These are phyloP conservation scores for Chalara sp. DNA, from an alignment of 2,329 filamentous ascomycete genomes.

Conservation along the genomic window DNA sequence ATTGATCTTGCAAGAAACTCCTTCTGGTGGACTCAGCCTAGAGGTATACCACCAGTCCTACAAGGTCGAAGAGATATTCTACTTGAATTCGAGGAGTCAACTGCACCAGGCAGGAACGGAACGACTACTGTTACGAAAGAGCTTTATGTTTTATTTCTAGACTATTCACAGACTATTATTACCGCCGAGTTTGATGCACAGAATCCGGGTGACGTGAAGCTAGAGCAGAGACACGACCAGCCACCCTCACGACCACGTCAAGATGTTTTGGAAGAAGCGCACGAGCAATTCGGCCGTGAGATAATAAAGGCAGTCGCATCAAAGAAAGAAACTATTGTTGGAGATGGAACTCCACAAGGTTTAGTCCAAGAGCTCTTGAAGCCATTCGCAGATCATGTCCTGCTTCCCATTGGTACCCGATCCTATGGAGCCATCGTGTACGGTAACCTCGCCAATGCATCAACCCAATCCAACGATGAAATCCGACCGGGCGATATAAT, in stretches of 20 bases:
- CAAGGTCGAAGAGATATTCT: slow-evolving; percentile 79
- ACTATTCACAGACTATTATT: slow-evolving; percentile 93
- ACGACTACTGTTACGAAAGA: slow-evolving; percentile 70
- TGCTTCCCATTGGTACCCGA: slow-evolving; percentile 79
- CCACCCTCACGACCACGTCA: slow-evolving; percentile 79
- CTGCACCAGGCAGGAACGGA: slow-evolving; percentile 60
- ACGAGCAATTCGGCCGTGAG: slow-evolving; percentile 71
- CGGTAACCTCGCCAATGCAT: slow-evolving; percentile 89
- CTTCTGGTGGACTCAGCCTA: slow-evolving; percentile 83
- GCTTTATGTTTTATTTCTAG: slow-evolving; percentile 82
- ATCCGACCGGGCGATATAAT: slow-evolving; percentile 92
- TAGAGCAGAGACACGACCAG: slow-evolving; percentile 82
- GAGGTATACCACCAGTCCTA: slow-evolving; percentile 72
- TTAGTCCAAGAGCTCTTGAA: slow-evolving; percentile 75
- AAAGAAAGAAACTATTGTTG: slow-evolving; percentile 75
- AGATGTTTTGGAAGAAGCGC: slow-evolving; percentile 85
- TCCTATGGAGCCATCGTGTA: slow-evolving; percentile 91
- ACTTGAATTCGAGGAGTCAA: slow-evolving; percentile 74
- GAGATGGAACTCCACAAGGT: slow-evolving; percentile 73
- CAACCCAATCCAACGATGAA: slow-evolving; percentile 82
- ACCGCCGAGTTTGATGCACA: slow-evolving; percentile 72
- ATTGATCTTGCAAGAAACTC: slow-evolving; percentile 69
- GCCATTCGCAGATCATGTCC: slow-evolving; percentile 59
- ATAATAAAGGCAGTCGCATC: slow-evolving; percentile 64
- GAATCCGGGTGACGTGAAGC: slow-evolving; percentile 62